phyloP scores from a whole-genome alignment of 1,284 basidiomycete genomes.

The Naganishia sp. region DNA sequence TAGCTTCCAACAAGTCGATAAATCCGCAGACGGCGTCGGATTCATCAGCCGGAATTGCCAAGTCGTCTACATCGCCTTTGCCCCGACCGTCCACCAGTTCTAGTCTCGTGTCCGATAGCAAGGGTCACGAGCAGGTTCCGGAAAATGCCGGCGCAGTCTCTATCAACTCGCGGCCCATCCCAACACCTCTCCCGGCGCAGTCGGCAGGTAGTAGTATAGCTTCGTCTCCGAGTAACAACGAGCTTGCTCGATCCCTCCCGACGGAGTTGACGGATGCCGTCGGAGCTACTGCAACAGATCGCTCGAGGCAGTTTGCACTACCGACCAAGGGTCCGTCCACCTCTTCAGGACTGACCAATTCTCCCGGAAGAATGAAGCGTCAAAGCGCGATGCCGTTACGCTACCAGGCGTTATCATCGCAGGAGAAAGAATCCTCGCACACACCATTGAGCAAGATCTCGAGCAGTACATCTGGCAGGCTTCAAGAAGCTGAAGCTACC shows the following conservation, averaged over 20 bases:
- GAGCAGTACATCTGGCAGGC: constrained; percentile 52
- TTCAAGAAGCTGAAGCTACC: constrained; percentile 8
- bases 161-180: not conserved
- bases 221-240: constrained; percentile 14
- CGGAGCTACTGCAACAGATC: not conserved
- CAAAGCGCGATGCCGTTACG: constrained; percentile 23
- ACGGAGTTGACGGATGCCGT: constrained; percentile 8
- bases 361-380: constrained; percentile 25
- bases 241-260: constrained; percentile 30
- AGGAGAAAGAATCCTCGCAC: constrained; percentile 29
- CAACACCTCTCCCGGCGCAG: not conserved
- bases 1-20: constrained; percentile 26
- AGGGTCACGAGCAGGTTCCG: not conserved
- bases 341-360: not conserved
- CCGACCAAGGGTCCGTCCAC: constrained; percentile 9
- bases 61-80: constrained; percentile 43
- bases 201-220: constrained; percentile 5
- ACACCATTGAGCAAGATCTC: constrained; percentile 47
- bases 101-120: constrained; percentile 42
- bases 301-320: not conserved
- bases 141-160: not conserved
- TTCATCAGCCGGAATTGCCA: constrained; percentile 4
- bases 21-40: constrained; percentile 4
- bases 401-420: constrained; percentile 11
- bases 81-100: constrained; percentile 66